Base-by-base conservation (phyloP, 2,329 filamentous ascomycete genomes). In the Botrytis squamosa region DNA sequence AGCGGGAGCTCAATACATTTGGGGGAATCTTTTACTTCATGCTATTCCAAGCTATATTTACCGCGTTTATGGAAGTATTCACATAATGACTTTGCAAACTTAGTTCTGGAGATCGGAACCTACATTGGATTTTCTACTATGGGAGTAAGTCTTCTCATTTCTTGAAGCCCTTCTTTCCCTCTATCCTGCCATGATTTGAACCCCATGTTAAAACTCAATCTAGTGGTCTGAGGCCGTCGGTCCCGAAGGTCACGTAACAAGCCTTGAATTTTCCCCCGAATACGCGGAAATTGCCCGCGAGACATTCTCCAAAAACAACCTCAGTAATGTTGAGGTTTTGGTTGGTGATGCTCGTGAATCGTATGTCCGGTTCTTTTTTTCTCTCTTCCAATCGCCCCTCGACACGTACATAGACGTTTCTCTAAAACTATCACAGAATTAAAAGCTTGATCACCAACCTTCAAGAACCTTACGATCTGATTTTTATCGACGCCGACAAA, bases 401-500 rank as follows among this genome's bases (percentile, higher is more conserved):
- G 29, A 16, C 40, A 46, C n/a, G 22, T 12, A 33, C n/a, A 8
- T 62, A 25, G 59, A 55, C 12, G n/a, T 46, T 22, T 25, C 20
- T 46, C 63, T 46, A 78, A 80, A 25, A 33, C n/a, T 10, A 25
- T 29, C 60, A 18, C 49, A 77, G 76, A 20, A 69, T 78, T 14
- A 71, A 74, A 46, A 75, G 59, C 8, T 49, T 77, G 62, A 66
- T 70, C 14, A 8, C 36, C n/a, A 75, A 60, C 16, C 66, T 76
- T 73, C 73, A 79, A 52, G 80, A 84, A 76, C 85, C 87, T 6
- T 88, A 86, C 76, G 87, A 88, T 78, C 80, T 88, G 63, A 83
- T 88, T 78, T 88, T 88, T 78, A 83, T 88, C 75, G 86, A 88
- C 73, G 86, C 86, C 38, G 83, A 88, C 73, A 88, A 88, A 81